phyloP scores from a whole-genome alignment of 371 early-diverging fungal species.

The Mucor indicus region DNA sequence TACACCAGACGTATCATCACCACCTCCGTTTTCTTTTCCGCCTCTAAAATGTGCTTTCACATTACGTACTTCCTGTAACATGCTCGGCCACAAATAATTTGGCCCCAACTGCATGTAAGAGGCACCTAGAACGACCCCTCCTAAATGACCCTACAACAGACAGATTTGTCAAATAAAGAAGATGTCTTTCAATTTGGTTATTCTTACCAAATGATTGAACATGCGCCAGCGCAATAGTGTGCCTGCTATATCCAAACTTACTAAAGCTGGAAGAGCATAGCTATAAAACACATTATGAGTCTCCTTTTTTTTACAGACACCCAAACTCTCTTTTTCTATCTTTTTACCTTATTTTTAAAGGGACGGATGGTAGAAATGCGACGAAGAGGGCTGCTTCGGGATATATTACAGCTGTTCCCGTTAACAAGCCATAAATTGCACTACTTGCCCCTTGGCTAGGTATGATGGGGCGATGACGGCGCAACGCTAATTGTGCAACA shows the following conservation, averaged over 20 bases:
- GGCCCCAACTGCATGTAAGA: conserved; percentile 49
- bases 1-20: conserved; percentile 2
- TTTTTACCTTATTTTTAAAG: conserved; percentile 54
- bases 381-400: conserved; percentile 60
- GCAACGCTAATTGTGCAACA: conserved; percentile 38
- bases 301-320: no score
- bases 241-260: conserved; percentile 60
- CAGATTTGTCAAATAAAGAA: background rate
- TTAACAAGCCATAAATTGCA: conserved; percentile 67
- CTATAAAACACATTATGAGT: conserved; percentile 3
- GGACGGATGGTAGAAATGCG: conserved; percentile 69
- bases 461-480: conserved; percentile 39
- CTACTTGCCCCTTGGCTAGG: conserved; percentile 76
- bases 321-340: no score
- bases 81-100: conserved; percentile 40
- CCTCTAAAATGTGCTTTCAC: conserved; percentile 4
- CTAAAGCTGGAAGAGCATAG: conserved; percentile 49
- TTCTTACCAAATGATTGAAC: conserved; percentile 67
- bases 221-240: conserved; percentile 53
- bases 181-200: background rate
- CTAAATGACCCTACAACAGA: conserved; percentile 53
- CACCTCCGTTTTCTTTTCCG: conserved; percentile 1
- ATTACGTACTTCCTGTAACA: conserved; percentile 24
- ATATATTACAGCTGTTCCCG: conserved; percentile 48
- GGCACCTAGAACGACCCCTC: conserved; percentile 52